Evolutionary conservation across 305 asterid genomes (phyloP).

Genomic region (Fraxinus xanthoxyloides): DNA sequence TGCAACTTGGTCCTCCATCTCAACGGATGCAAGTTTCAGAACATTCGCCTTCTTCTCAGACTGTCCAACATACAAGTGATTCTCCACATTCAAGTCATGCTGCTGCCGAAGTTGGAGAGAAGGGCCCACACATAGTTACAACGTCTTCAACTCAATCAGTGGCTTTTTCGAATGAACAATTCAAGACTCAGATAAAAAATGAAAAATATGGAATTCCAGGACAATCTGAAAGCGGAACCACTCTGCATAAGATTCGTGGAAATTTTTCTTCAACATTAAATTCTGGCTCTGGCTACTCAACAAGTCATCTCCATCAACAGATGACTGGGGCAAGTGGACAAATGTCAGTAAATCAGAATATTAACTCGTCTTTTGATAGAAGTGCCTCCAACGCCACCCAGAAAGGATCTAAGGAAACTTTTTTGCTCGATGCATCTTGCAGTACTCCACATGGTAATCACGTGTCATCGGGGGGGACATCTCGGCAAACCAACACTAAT

Average conservation of each 20-base stretch:
- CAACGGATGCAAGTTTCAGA: constrained; percentile 40
- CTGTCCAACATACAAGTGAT: constrained; percentile 26
- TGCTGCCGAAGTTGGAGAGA: constrained; percentile 42
- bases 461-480: constrained; percentile 27
- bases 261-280: constrained; percentile 41
- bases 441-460: constrained; percentile 30
- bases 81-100: constrained; percentile 31
- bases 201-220: constrained; percentile 36
- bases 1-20: constrained; percentile 91
- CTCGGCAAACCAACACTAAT: constrained; percentile 28
- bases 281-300: constrained; percentile 44
- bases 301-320: constrained; percentile 46
- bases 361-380: constrained; percentile 31
- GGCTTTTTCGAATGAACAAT: constrained; percentile 39
- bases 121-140: constrained; percentile 31
- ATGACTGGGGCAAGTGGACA: constrained; percentile 41
- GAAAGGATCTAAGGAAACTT: constrained; percentile 41
- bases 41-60: constrained; percentile 41
- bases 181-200: constrained; percentile 35
- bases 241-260: constrained; percentile 37
- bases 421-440: constrained; percentile 40
- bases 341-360: constrained; percentile 31
- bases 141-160: constrained; percentile 45
- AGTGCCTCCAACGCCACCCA: constrained; percentile 34
- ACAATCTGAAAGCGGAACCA: constrained; percentile 29